A percentile compares a stretch with the other conserved stretches of the same genome.
Conservation (phyloP, 176 grass and related monocot genomes). For the Oryza glumipatula region DNA sequence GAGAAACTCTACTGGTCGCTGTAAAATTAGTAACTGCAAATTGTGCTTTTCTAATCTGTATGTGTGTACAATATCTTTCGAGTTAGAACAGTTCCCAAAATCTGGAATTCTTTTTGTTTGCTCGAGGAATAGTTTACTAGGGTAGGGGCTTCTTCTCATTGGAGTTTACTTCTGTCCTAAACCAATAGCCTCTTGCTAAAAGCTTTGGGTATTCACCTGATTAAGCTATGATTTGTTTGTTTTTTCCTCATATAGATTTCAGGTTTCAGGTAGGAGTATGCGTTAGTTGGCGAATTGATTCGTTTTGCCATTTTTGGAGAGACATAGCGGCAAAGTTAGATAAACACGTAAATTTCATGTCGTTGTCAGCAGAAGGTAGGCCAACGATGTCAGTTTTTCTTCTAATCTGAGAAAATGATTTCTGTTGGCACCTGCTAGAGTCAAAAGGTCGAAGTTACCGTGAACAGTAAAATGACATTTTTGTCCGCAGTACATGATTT, state of each 20-base stretch:
- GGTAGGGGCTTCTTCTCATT: background rate
- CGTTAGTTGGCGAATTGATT: background rate
- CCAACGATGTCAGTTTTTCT: background rate
- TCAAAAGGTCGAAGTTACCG: background rate
- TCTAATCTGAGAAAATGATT: background rate
- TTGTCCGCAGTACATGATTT: background rate
- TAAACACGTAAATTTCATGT: constrained; percentile 28
- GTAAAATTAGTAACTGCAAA: background rate
- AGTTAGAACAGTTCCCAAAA: background rate
- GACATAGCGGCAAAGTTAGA: constrained; percentile 35
- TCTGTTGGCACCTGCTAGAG: background rate
- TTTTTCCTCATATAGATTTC: background rate
- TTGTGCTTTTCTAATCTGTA: background rate
- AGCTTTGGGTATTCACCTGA: background rate
- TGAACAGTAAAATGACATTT: background rate
- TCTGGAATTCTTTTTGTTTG: constrained; percentile 29
- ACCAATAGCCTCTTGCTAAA: background rate
- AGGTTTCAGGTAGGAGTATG: background rate
- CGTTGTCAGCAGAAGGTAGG: background rate
- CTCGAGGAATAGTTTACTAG: background rate
- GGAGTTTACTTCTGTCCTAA: constrained; percentile 38
- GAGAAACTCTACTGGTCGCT: background rate
- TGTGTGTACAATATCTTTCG: background rate
- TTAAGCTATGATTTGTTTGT: background rate
- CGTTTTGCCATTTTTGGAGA: constrained; percentile 14